These are phyloP conservation scores for Suillus americanus DNA, from an alignment of 768 basidiomycete genomes.

Conservation along the genomic window DNA sequence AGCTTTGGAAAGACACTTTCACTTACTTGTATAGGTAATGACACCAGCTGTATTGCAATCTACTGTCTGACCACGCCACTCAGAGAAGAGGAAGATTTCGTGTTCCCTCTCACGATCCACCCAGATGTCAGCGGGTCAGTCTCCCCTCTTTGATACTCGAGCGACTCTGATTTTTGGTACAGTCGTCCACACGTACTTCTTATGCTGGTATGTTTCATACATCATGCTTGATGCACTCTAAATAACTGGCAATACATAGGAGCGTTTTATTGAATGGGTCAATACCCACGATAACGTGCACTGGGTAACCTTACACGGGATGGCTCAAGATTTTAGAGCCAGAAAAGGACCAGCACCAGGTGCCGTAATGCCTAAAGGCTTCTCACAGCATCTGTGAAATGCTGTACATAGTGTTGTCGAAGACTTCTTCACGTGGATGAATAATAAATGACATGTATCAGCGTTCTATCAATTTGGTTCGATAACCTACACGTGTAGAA, in stretches of 20 bases:
- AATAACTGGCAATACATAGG: constrained; percentile 32
- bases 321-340: constrained; percentile 61
- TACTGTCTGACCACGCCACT: neutral
- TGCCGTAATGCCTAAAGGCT: constrained; percentile 57
- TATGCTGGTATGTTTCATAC: constrained; percentile 54
- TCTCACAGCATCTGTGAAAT: constrained; percentile 10
- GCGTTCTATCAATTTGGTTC: neutral
- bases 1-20: constrained; percentile 77
- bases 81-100: constrained; percentile 62
- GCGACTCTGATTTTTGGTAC: constrained; percentile 8
- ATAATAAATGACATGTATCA: neutral
- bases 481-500: constrained; percentile 4
- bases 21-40: constrained; percentile 60
- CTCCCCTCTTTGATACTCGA: constrained; percentile 2
- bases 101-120: constrained; percentile 79
- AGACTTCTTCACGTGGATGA: constrained; percentile 2
- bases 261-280: constrained; percentile 74
- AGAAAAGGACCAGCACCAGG: constrained; percentile 46
- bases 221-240: neutral
- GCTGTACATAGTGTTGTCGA: neutral
- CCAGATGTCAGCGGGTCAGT: constrained; percentile 71
- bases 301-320: constrained; percentile 70
- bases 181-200: constrained; percentile 70
- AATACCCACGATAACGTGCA: constrained; percentile 68
- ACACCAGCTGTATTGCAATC: neutral